Conservation (phyloP, 257 asterid genomes). For the Nicotiana noctiflora region DNA sequence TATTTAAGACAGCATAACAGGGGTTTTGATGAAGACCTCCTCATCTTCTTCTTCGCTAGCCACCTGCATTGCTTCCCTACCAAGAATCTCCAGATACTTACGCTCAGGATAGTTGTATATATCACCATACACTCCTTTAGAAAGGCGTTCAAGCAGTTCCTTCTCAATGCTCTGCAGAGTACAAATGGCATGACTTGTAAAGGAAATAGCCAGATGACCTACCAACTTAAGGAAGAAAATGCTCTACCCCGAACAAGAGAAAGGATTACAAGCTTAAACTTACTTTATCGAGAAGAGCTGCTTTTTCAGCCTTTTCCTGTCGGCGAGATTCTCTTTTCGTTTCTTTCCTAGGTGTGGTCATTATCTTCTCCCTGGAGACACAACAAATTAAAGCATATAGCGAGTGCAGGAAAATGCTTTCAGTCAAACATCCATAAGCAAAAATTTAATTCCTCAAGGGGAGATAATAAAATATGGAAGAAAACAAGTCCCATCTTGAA, state of each 20-base stretch:
- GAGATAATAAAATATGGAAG: neutral
- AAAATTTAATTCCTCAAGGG: neutral
- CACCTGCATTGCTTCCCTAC: slow-evolving; percentile 32
- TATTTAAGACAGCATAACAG: neutral
- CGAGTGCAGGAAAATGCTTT: neutral
- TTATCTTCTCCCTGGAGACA: slow-evolving; percentile 72
- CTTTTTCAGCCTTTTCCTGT: slow-evolving; percentile 87
- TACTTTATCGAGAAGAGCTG: slow-evolving; percentile 75
- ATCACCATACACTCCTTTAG: slow-evolving; percentile 55
- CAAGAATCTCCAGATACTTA: slow-evolving; percentile 54
- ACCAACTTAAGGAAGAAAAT: neutral
- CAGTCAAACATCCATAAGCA: slow-evolving; percentile 4
- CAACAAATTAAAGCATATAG: neutral
- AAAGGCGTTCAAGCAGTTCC: slow-evolving; percentile 79
- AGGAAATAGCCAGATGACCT: neutral
- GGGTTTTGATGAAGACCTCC: slow-evolving; percentile 30
- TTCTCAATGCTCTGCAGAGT: slow-evolving; percentile 69
- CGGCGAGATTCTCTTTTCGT: slow-evolving; percentile 81
- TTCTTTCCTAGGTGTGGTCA: slow-evolving; percentile 73
- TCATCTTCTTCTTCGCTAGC: slow-evolving; percentile 56
- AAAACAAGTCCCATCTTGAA: neutral
- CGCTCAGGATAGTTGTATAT: slow-evolving; percentile 59
- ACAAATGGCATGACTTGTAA: slow-evolving; percentile 8
- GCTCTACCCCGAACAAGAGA: neutral
- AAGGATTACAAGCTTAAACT: neutral